Percentiles rank a stretch among this genome's conserved stretches.
Evolutionary conservation across 2,329 filamentous ascomycete species (phyloP).

Genomic region (Aureobasidium subglaciale): DNA sequence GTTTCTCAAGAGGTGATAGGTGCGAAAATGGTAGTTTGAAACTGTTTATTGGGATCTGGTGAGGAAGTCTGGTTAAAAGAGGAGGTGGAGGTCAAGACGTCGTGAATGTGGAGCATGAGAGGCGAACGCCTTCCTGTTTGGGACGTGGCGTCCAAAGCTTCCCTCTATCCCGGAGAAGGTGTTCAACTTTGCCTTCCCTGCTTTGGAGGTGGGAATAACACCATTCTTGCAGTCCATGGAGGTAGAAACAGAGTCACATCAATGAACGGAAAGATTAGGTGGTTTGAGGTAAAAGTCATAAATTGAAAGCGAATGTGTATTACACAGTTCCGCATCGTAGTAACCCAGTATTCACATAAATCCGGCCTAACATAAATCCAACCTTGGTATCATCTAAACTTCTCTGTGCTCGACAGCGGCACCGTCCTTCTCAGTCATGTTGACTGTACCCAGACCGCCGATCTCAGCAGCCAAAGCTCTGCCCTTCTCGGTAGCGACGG

Average conservation of each 20-base stretch:
- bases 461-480: conserved; percentile 22
- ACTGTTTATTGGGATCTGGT: not conserved
- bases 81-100: not conserved
- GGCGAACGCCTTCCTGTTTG: not conserved
- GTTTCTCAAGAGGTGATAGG: not conserved
- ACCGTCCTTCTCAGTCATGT: conserved; percentile 20
- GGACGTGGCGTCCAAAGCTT: not conserved
- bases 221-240: too few species aligned
- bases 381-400: conserved; percentile 15
- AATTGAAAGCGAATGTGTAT: conserved; percentile 3
- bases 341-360: conserved; percentile 2
- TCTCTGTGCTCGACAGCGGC: conserved; percentile 23
- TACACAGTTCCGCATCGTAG: not conserved
- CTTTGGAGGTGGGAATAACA: not conserved
- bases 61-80: conserved; percentile 3
- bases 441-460: conserved; percentile 21
- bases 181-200: not conserved
- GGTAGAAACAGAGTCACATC: not conserved
- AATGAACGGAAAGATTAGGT: not conserved
- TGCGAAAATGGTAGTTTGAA: not conserved
- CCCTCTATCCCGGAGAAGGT: not conserved
- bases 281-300: not conserved
- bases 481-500: conserved; percentile 30
- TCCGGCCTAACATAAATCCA: not conserved
- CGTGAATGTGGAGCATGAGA: not conserved